Conservation (phyloP, 2,329 filamentous ascomycete species). For the Apiospora malaysiana region DNA sequence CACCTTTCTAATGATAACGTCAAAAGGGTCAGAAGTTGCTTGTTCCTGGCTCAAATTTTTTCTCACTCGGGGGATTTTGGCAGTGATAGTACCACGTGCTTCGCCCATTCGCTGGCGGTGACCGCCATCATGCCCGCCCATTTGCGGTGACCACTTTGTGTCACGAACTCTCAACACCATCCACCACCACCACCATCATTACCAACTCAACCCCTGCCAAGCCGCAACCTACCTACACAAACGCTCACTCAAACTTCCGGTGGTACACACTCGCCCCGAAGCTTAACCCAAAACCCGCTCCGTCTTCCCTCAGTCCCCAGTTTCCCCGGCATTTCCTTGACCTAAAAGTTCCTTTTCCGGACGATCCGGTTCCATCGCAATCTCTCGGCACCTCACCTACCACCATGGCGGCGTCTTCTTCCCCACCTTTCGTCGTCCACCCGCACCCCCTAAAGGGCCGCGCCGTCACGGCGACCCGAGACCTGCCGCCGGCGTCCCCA, state of each 20-base stretch:
- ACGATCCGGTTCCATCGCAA: neutral
- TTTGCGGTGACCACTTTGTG: neutral
- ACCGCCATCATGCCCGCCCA: neutral
- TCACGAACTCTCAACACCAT: neutral
- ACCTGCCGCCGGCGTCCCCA: neutral
- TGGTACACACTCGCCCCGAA: neutral
- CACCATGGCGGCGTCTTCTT: neutral
- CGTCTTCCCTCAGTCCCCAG: neutral
- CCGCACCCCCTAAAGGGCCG: conserved; percentile 20
- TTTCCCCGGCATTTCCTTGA: neutral
- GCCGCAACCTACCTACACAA: neutral
- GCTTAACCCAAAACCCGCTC: neutral
- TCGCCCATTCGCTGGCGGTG: neutral
- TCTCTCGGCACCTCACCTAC: conserved; percentile 1
- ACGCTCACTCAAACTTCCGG: neutral
- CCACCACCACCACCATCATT: neutral
- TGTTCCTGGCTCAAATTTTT: neutral
- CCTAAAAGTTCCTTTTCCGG: neutral
- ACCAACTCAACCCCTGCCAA: neutral
- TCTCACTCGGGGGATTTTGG: neutral
- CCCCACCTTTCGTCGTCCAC: conserved; percentile 4
- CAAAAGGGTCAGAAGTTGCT: neutral
- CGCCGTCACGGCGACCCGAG: conserved; percentile 17
- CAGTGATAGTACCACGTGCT: neutral
- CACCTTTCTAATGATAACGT: conserved; percentile 16